Percentiles rank a stretch among this genome's conserved stretches.
Conservation (phyloP, 441 rosid genomes). For the Lepidium campestre region DNA sequence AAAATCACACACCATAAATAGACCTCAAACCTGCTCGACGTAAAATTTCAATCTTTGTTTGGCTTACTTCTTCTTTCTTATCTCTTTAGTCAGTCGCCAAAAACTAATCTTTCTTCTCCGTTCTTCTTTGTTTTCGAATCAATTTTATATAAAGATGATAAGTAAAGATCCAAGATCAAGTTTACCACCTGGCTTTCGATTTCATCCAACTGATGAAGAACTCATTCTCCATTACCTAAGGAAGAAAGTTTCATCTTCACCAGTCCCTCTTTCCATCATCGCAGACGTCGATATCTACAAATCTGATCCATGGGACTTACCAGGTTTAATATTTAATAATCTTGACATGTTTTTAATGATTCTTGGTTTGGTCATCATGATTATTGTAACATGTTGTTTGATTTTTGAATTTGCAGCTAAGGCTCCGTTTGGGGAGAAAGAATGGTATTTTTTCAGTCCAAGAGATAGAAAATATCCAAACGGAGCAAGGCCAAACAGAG, state of each 20-base stretch:
- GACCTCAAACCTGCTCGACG: constrained; percentile 38
- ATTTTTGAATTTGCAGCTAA: constrained; percentile 36
- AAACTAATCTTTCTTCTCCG: not conserved
- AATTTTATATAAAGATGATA: constrained; percentile 3
- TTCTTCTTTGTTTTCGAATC: not conserved
- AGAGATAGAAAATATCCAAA: constrained; percentile 95
- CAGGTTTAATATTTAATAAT: constrained; percentile 33
- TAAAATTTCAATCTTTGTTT: constrained; percentile 66
- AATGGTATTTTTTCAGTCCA: constrained; percentile 97
- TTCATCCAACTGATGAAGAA: constrained; percentile 79
- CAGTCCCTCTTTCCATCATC: constrained; percentile 50
- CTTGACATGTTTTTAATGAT: too few species aligned
- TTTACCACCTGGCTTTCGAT: constrained; percentile 70
- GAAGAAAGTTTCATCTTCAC: constrained; percentile 44
- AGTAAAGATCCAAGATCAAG: constrained; percentile 61
- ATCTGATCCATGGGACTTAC: constrained; percentile 70
- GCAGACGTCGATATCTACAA: constrained; percentile 72
- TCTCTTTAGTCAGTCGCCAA: constrained; percentile 4
- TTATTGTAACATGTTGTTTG: not conserved
- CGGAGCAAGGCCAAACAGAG: constrained; percentile 93
- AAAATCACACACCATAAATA: constrained; percentile 59
- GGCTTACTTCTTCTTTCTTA: constrained; percentile 13
- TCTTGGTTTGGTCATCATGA: too few species aligned
- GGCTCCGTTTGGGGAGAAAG: constrained; percentile 88
- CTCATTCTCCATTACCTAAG: constrained; percentile 65